These are phyloP conservation scores for Botrytis deweyae DNA, from an alignment of 2,329 filamentous ascomycete genomes.

Conservation along the genomic window DNA sequence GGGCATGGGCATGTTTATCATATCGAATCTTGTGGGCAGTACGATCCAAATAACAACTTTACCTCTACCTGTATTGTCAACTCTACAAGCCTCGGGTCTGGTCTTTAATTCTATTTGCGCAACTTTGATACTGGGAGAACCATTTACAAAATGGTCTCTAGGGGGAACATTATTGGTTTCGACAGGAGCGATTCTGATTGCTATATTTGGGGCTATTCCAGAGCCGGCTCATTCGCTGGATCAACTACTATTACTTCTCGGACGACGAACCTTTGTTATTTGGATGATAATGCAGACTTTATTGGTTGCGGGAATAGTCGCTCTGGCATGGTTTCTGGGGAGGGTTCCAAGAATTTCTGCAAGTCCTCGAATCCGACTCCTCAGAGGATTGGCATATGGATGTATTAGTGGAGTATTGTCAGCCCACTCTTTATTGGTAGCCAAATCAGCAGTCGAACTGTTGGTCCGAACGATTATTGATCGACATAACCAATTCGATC, in stretches of 20 bases:
- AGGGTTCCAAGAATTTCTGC: constrained; percentile 53
- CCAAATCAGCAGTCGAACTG: constrained; percentile 94
- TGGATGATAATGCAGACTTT: constrained; percentile 85
- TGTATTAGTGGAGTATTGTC: constrained; percentile 90
- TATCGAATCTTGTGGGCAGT: constrained; percentile 91
- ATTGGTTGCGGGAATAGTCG: constrained; percentile 67
- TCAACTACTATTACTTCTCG: constrained; percentile 76
- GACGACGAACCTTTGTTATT: constrained; percentile 70
- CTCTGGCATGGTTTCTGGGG: constrained; percentile 58
- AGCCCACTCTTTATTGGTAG: constrained; percentile 87
- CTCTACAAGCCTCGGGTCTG: constrained; percentile 89
- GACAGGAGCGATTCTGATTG: constrained; percentile 84
- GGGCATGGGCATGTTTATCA: constrained; percentile 95
- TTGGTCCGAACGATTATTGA: constrained; percentile 84
- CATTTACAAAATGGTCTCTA: constrained; percentile 91
- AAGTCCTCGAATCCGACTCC: constrained; percentile 68
- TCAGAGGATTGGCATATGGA: constrained; percentile 83
- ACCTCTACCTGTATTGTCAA: constrained; percentile 89
- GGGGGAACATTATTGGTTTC: constrained; percentile 87
- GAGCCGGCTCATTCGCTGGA: constrained; percentile 86
- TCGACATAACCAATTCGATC: constrained; percentile 86
- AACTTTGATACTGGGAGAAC: constrained; percentile 85
- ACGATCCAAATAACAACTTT: constrained; percentile 97
- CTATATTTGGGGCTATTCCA: constrained; percentile 88
- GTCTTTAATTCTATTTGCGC: constrained; percentile 99